These are phyloP conservation scores for Rutstroemia sydowiana DNA, from an alignment of 2,329 filamentous ascomycete genomes.

Conservation along the genomic window DNA sequence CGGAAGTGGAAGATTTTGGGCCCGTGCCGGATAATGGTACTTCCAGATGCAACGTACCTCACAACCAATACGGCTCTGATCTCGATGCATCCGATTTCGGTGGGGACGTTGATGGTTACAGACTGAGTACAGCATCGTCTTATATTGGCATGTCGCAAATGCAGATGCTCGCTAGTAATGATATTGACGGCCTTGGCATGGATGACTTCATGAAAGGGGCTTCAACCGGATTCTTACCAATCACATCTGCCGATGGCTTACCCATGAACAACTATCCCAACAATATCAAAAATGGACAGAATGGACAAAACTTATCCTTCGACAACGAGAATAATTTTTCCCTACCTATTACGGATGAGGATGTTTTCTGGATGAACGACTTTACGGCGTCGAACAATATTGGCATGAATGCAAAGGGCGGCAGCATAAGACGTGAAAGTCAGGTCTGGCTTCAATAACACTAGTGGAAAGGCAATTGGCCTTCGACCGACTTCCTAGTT, in stretches of 20 bases:
- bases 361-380: slow-evolving; percentile 35
- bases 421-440: slow-evolving; percentile 21
- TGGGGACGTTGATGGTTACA: slow-evolving; percentile 40
- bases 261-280: slow-evolving; percentile 15
- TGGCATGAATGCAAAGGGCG: slow-evolving; percentile 14
- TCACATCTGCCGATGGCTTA: slow-evolving; percentile 17
- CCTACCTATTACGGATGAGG: slow-evolving; percentile 40
- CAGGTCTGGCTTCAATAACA: slow-evolving; percentile 31
- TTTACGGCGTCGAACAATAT: slow-evolving; percentile 23
- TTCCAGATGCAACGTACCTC: slow-evolving; percentile 32
- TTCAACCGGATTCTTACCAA: slow-evolving; percentile 10
- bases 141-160: slow-evolving; percentile 41
- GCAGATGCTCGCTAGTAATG: slow-evolving; percentile 38
- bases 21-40: slow-evolving; percentile 34
- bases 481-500: slow-evolving; percentile 23
- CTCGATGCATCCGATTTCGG: slow-evolving; percentile 33
- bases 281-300: slow-evolving; percentile 38
- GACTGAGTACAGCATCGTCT: slow-evolving; percentile 41
- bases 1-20: slow-evolving; percentile 55
- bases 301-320: slow-evolving; percentile 32
- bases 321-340: slow-evolving; percentile 30
- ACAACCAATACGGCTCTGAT: slow-evolving; percentile 33
- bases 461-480: slow-evolving; percentile 29
- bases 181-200: slow-evolving; percentile 46
- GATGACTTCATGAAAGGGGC: slow-evolving; percentile 45